Base-by-base conservation (phyloP, 306 rosid genomes). In the Trifolium dubium region DNA sequence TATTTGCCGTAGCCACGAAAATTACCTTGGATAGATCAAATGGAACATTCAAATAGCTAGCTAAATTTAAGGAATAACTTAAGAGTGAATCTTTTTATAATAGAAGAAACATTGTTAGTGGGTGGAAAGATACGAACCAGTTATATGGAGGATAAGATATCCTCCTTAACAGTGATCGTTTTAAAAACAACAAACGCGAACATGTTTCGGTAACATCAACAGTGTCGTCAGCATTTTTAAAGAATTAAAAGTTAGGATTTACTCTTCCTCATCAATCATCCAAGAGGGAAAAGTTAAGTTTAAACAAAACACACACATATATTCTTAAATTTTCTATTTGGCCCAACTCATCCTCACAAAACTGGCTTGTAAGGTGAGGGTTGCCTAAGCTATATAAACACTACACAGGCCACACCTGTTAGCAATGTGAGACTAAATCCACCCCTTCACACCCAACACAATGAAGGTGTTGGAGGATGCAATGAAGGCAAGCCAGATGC, bases 1-100 rank as follows among this genome's bases (percentile, higher is more conserved):
- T 87, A 83, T 95, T 95, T 72, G 99, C 99, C 15, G 98, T 95
- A 69, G 99, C 93, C 87, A 95, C 98, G 67, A 95, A 95, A 77
- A 95, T 59, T 64, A 92, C 93, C 82, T 85, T 95, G 78, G 98
- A 92, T 67, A 95, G 97, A 90, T 95, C 98, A 77, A 86, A 95
- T 17, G 99, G 99, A 67, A 95, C 97, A 79, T 95, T 95, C 86
- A 95, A 90, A 84, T 95, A 95, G 88, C 99, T 95, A 70, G 17
- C 47, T 74, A 79, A 65, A 66, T 47, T 88, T 87, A 95, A 92
- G 97, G 93, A 90, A 83, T 39, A 79, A 69, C 82, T 34, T 34
- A 0, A 10, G 64, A 59, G 19, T 29, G 40, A 66, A 59, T 73
- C 13, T 43, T 30, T 14, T 64, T 8, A 2, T 40, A 80, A 34